Base-by-base conservation (phyloP, 306 rosid genomes). In the Malus domestica region DNA sequence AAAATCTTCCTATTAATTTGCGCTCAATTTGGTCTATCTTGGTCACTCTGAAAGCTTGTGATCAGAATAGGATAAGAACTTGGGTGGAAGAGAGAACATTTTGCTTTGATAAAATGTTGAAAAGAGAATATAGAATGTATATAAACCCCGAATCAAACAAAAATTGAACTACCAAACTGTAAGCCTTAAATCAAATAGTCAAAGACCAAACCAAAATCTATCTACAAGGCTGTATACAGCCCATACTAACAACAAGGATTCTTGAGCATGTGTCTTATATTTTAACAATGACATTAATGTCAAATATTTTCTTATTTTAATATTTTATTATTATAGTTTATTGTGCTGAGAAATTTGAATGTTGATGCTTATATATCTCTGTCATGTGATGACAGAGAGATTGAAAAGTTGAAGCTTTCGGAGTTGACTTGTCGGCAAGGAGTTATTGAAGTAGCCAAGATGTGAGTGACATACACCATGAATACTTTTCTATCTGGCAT, bases 371-470 rank as follows among this genome's bases (percentile, higher is more conserved):
- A 69, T 70, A 13, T 76, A 45, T 60, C 16, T 42, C 71, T 71
- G 71, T 71, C 52, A 30, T 81, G 20, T 67, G 23, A 70, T 87
- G 69, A 78, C 96, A 93, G 98, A 20, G 98, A 95, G 89, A 92
- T 95, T 59, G 99, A 94, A 76, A 95, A 95, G 90, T 82, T 95
- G 79, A 92, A 89, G 92, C 97, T 90, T 68, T 84, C 97, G 11
- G 97, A 95, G 33, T 29, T 95, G 97, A 89, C 93, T 66, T 95
- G 99, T 83, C 90, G 97, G 66, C 93, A 95, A 80, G 99, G 97
- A 69, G 90, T 95, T 80, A 82, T 95, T 78, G 99, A 95, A 87
- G 97, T 95, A 55, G 99, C 99, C 77, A 95, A 95, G 86, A 95
- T 95, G 98, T 93, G 85, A 88, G 98, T 93, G 65, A 71, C 54